These are phyloP conservation scores for Penicillium palitans DNA, from an alignment of 2,329 filamentous ascomycete species.

Conservation along the genomic window DNA sequence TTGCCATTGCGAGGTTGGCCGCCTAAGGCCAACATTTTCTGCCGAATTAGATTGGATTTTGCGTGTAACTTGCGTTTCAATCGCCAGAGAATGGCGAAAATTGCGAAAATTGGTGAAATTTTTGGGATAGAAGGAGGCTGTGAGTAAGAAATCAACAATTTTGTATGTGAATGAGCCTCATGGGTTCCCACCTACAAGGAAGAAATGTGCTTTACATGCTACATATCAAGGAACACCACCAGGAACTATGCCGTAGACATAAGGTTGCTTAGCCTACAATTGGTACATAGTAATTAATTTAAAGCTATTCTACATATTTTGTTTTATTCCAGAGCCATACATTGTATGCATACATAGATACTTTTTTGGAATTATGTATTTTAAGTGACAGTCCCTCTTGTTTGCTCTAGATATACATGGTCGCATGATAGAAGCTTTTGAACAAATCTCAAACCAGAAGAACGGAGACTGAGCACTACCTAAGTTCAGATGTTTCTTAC, in stretches of 20 bases:
- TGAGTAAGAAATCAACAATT: no score
- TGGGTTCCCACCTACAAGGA: not conserved
- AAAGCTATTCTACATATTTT: not conserved
- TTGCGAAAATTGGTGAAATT: not conserved
- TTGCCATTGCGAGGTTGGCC: not conserved
- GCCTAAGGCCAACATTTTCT: not conserved
- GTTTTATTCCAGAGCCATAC: not conserved
- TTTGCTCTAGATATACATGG: not conserved
- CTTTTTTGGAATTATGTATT: not conserved
- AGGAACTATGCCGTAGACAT: not conserved
- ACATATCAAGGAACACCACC: not conserved
- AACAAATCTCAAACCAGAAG: not conserved
- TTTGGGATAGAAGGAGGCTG: not conserved
- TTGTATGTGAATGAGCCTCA: not conserved
- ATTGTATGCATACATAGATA: not conserved
- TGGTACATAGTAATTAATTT: not conserved
- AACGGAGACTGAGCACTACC: not conserved
- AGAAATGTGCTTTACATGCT: not conserved
- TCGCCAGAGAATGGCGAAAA: no score
- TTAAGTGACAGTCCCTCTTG: not conserved
- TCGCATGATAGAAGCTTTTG: not conserved
- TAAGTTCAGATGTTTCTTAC: not conserved
- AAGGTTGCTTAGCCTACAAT: not conserved
- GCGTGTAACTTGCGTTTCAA: not conserved
- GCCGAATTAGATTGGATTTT: not conserved